Evolutionary conservation across 2,329 filamentous ascomycete species (phyloP), one percentile per base, ranked within the genome.

Genomic region (Botrytis deweyae): DNA sequence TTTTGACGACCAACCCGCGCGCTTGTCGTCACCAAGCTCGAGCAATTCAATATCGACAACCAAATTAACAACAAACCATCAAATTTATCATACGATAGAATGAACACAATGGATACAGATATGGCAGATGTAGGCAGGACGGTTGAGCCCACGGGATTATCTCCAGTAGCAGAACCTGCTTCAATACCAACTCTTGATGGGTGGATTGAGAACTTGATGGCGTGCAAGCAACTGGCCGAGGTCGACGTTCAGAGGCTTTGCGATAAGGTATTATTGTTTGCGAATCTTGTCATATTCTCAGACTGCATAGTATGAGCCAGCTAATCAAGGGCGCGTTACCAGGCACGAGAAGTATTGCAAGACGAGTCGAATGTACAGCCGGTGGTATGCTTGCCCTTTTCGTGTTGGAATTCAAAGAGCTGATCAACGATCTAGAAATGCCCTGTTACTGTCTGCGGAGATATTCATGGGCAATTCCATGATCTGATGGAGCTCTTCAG

Each of bases 401-500:
- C 44, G 49, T 55, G 46, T 78, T 75, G 82, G 83, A 79, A 82
- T 79, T 59, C 70, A 72, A 67, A 72, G n/a, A 69, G 72, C 76
- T 80, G 72, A 80, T 75, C 59, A 33, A 40, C 10, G 66, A 49
- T 69, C 72, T 79, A 95, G 92, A 98, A 98, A 95, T 98, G 95
- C 83, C 96, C 96, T 63, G 96, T 98, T 78, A 99, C 96, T 73
- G 96, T 99, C 76, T 98, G 96, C 84, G 96, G 96, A 83, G 96
- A 99, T 85, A 99, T 99, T 83, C 96, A 99, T 84, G 96, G 96
- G 78, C 96, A 99, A 85, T 98, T 98, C 84, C 95, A 98, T 84
- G 96, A 99, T 82, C 86, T 99, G 84, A 98, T 99, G 94, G 96
- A 99, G 86, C 90, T 99, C 72, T 99, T 99, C 89, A 97, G 97